Base-by-base conservation (phyloP, 257 asterid species). In the Cruciata laevipes region DNA sequence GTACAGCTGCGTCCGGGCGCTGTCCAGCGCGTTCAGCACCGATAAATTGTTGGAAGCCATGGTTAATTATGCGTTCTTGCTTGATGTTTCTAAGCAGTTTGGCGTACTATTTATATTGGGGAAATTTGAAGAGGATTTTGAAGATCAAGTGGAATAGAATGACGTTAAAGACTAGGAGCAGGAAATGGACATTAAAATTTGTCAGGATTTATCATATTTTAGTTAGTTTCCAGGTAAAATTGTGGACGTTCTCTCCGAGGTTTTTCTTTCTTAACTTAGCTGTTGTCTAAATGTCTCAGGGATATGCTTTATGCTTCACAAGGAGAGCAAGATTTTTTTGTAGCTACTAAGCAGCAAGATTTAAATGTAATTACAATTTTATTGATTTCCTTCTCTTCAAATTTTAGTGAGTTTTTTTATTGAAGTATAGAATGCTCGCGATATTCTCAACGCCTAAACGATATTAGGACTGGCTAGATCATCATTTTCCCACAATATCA, bases 1-100 rank as follows among this genome's bases (percentile, higher is more conserved):
- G 72, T 75, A 75, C 63, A 73, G 53, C 38, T 75, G 79, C 5
- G 76, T 75, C 6, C 69, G 69, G 18, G 79, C 79, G 6, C 69
- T 17, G 24, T 75, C 79, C 1, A 75, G 73, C 9, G 79, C 79
- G 51, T 55, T 52, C 33, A 75, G 79, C 66, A 75, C 76, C 0
- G 66, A 68, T 17, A 71, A 71, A 37, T 65, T 70, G 65, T 55
- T 23, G 7, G 79, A 70, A 38, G 76, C 2, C 79, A 75, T 75
- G 25, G 42, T 57, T 20, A 5, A 53, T 6, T 58, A 13, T 10
- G 7, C 11, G 60, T 42, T 5, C 11, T 3, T 49, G 30, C 12
- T 64, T 40, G 66, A 51, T 57, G 55, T 30, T 51, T 66, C 25
- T 65, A 32, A 47, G 31, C 30, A 72, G 13, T 20, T 31, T 20